Conservation (phyloP, 352 stramenopile species). For the Aphanomyces cochlioides region DNA sequence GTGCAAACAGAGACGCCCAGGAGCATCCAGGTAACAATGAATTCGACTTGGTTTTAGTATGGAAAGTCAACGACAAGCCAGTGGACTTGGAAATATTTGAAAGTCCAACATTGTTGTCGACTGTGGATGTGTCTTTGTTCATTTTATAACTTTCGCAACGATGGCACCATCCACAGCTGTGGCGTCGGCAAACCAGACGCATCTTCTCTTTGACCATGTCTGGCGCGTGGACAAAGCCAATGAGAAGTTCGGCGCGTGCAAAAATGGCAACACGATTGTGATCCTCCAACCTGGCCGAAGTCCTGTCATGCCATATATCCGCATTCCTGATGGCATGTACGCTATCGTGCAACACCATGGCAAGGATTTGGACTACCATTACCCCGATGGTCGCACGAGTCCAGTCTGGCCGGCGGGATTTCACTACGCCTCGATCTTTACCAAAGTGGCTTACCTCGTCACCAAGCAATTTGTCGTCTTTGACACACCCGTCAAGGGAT, state of each 20-base stretch:
- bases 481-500: constrained; percentile 83
- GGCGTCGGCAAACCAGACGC: constrained; percentile 40
- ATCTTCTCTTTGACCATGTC: constrained; percentile 59
- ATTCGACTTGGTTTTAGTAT: too few species aligned
- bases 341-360: constrained; percentile 84
- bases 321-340: constrained; percentile 85
- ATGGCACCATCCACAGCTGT: background rate
- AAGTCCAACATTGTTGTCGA: too few species aligned
- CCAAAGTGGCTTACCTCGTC: constrained; percentile 81
- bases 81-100: background rate
- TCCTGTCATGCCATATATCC: constrained; percentile 72
- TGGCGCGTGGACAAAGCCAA: constrained; percentile 65
- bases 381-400: constrained; percentile 42
- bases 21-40: too few species aligned
- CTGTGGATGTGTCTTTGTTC: too few species aligned
- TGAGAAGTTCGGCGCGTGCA: constrained; percentile 70
- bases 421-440: constrained; percentile 66
- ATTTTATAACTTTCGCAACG: background rate
- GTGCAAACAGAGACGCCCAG: too few species aligned
- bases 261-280: constrained; percentile 76
- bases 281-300: constrained; percentile 65
- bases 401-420: constrained; percentile 76
- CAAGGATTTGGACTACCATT: constrained; percentile 59
- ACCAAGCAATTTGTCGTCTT: constrained; percentile 88
- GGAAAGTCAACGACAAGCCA: background rate